Evolutionary conservation across 768 basidiomycete genomes (phyloP).

Genomic region (Termitomyces sp.): DNA sequence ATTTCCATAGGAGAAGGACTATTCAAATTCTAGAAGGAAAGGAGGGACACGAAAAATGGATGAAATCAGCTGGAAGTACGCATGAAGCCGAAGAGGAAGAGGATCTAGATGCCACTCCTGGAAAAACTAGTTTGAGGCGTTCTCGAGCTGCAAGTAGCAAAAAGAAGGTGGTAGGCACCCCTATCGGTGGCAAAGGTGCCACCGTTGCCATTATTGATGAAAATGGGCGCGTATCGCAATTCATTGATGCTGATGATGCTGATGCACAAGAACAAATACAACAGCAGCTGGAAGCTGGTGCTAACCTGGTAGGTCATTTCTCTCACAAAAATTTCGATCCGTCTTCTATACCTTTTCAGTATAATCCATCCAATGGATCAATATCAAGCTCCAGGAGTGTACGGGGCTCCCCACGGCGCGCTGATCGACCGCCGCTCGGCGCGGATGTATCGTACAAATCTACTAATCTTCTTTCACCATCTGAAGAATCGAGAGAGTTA

Average conservation of each 20-base stretch:
- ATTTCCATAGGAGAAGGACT: constrained; percentile 78
- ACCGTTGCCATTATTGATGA: constrained; percentile 31
- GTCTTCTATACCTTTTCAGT: constrained; percentile 31
- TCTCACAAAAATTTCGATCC: neutral
- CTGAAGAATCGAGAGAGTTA: constrained; percentile 38
- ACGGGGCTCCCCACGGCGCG: constrained; percentile 60
- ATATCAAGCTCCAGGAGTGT: constrained; percentile 64
- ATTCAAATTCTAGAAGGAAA: constrained; percentile 83
- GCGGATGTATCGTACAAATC: constrained; percentile 33
- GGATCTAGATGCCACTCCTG: constrained; percentile 52
- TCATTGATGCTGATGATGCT: constrained; percentile 86
- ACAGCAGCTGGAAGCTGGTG: constrained; percentile 73
- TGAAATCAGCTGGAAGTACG: constrained; percentile 14
- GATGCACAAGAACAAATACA: constrained; percentile 84
- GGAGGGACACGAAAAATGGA: constrained; percentile 29
- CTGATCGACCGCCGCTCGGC: constrained; percentile 39
- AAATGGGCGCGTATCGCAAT: constrained; percentile 66
- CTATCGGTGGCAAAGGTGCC: constrained; percentile 11
- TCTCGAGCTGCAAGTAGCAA: constrained; percentile 21
- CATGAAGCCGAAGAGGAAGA: constrained; percentile 31
- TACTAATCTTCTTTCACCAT: constrained; percentile 36
- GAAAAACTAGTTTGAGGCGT: constrained; percentile 42
- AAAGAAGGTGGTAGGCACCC: constrained; percentile 16
- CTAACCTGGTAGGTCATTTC: constrained; percentile 49
- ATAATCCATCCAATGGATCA: constrained; percentile 54